phyloP scores from a whole-genome alignment of 2,329 filamentous ascomycete species.

The Aspergillus oerlinghausenensis region DNA sequence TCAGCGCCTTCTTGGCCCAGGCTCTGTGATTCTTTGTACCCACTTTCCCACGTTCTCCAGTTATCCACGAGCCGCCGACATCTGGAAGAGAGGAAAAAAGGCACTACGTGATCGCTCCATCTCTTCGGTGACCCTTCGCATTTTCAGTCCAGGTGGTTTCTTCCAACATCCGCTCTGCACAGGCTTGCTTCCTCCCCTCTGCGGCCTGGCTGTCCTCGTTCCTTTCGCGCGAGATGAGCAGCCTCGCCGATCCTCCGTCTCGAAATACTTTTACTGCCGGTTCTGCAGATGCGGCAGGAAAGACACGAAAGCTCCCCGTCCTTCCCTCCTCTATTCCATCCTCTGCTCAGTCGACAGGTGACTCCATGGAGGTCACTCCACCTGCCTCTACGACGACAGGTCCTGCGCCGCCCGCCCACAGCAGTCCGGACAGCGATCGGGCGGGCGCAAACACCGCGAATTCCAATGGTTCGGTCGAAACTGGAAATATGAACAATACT shows the following conservation, averaged over 20 bases:
- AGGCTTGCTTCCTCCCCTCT: slow-evolving; percentile 7
- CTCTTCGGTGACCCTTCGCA: slow-evolving; percentile 8
- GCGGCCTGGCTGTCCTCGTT: slow-evolving; percentile 12
- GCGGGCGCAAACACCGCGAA: slow-evolving; percentile 26
- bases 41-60: slow-evolving; percentile 25
- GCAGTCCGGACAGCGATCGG: slow-evolving; percentile 48
- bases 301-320: slow-evolving; percentile 50
- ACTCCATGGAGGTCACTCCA: slow-evolving; percentile 54
- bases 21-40: slow-evolving; percentile 15
- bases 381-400: slow-evolving; percentile 42
- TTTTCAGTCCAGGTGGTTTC: neutral
- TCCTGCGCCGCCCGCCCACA: slow-evolving; percentile 43
- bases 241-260: slow-evolving; percentile 37
- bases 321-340: slow-evolving; percentile 45
- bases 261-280: slow-evolving; percentile 44
- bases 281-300: slow-evolving; percentile 37
- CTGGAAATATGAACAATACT: slow-evolving; percentile 24
- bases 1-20: slow-evolving; percentile 24
- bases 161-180: slow-evolving; percentile 2
- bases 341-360: slow-evolving; percentile 40
- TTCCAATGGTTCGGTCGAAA: slow-evolving; percentile 31
- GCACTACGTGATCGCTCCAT: slow-evolving; percentile 9
- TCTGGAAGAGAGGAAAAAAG: slow-evolving; percentile 6
- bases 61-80: slow-evolving; percentile 18
- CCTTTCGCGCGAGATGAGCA: slow-evolving; percentile 33